These are phyloP conservation scores for Eutypa lata DNA, from an alignment of 2,329 filamentous ascomycete genomes.

Conservation along the genomic window DNA sequence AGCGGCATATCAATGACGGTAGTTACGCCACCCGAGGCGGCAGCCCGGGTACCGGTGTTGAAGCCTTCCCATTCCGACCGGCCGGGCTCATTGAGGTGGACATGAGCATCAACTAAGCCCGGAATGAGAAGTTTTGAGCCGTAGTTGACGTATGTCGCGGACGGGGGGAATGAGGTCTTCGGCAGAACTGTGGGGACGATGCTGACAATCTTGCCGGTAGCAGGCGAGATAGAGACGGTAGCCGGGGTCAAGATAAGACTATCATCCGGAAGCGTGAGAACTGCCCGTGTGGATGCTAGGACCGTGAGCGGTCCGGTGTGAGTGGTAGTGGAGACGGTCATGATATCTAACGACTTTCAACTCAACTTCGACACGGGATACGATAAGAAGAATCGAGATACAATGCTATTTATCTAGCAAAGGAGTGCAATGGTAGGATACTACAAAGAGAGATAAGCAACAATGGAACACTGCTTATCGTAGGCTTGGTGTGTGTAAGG, in stretches of 20 bases:
- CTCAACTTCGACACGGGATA: constrained; percentile 1
- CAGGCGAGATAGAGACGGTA: constrained; percentile 74
- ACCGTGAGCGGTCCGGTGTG: constrained; percentile 56
- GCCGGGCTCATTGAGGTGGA: constrained; percentile 95
- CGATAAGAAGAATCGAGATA: constrained; percentile 5
- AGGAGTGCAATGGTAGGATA: background rate
- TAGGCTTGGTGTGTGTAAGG: background rate
- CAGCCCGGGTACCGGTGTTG: constrained; percentile 88
- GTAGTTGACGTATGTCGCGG: constrained; percentile 76
- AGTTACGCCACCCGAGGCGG: constrained; percentile 92
- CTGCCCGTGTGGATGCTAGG: constrained; percentile 77
- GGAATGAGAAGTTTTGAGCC: constrained; percentile 82
- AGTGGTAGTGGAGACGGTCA: constrained; percentile 16
- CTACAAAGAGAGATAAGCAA: background rate
- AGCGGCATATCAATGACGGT: constrained; percentile 97
- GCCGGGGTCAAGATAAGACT: constrained; percentile 68
- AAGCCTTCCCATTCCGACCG: constrained; percentile 99
- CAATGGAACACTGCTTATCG: background rate
- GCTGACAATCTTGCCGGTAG: constrained; percentile 79
- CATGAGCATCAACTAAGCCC: constrained; percentile 92
- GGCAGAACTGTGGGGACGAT: constrained; percentile 75
- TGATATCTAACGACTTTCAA: constrained; percentile 10
- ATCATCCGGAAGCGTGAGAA: constrained; percentile 68
- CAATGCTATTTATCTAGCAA: background rate
- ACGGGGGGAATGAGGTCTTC: constrained; percentile 66